Conservation (phyloP, 2,329 filamentous ascomycete species). For the Aaosphaeria pasadenensis region DNA sequence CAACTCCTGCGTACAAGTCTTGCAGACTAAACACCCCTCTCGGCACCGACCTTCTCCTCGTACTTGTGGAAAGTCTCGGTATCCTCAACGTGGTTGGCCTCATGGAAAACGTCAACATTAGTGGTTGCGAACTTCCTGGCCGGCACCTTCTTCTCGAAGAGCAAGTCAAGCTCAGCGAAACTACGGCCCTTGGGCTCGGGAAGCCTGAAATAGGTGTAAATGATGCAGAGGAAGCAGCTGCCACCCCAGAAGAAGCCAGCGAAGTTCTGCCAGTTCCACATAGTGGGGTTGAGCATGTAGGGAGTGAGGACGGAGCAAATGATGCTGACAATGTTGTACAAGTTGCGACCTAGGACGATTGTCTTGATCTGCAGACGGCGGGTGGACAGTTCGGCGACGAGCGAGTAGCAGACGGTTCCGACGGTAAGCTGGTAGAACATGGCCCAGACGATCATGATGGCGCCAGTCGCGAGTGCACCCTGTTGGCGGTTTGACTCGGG, state of each 20-base stretch:
- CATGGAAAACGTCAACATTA: constrained; percentile 53
- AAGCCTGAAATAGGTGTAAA: constrained; percentile 78
- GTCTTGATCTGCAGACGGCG: constrained; percentile 87
- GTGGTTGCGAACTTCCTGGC: constrained; percentile 69
- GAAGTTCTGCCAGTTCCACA: constrained; percentile 86
- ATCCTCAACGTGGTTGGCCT: constrained; percentile 17
- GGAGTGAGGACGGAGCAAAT: constrained; percentile 78
- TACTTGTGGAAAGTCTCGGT: constrained; percentile 30
- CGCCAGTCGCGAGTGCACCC: constrained; percentile 74
- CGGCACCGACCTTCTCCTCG: constrained; percentile 24
- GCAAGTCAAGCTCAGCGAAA: constrained; percentile 80
- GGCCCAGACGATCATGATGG: constrained; percentile 62
- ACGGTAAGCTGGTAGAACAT: constrained; percentile 78
- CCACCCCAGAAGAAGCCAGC: constrained; percentile 87
- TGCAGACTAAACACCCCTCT: no score
- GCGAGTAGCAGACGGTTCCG: constrained; percentile 84
- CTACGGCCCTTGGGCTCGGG: constrained; percentile 78
- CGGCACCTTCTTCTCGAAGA: constrained; percentile 72
- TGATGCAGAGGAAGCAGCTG: constrained; percentile 74
- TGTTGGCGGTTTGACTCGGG: constrained; percentile 56
- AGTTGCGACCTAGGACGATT: constrained; percentile 77
- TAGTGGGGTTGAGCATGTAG: constrained; percentile 86
- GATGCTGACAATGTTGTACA: constrained; percentile 77
- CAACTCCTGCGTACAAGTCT: no score
- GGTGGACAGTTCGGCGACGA: constrained; percentile 81